phyloP scores from a whole-genome alignment of 805 yeast species.

The Komagataella pastoris region DNA sequence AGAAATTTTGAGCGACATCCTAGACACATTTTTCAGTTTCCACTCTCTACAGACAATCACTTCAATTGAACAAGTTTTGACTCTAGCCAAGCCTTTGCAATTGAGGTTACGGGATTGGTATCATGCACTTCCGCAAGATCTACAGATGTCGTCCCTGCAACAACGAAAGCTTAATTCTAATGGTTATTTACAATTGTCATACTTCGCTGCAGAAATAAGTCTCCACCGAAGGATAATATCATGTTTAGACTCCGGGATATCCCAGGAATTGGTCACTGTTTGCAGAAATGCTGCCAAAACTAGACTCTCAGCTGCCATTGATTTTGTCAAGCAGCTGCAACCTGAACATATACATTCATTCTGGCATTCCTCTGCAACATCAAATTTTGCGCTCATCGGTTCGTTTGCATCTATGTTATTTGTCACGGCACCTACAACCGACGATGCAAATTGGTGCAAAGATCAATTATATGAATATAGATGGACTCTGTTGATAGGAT shows the following conservation, averaged over 20 bases:
- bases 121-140: conserved; percentile 50
- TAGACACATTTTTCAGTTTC: conserved; percentile 62
- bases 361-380: conserved; percentile 78
- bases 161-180: conserved; percentile 57
- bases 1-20: conserved; percentile 55
- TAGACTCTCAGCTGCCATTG: conserved; percentile 69
- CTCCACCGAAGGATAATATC: conserved; percentile 69
- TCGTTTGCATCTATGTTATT: conserved; percentile 75
- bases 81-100: conserved; percentile 72
- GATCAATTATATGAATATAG: conserved; percentile 66
- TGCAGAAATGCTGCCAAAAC: conserved; percentile 82
- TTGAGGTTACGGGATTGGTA: conserved; percentile 63
- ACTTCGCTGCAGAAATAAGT: conserved; percentile 82
- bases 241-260: conserved; percentile 30
- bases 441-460: conserved; percentile 51
- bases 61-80: conserved; percentile 55
- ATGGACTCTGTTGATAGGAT: conserved; percentile 59
- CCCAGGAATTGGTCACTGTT: conserved; percentile 43
- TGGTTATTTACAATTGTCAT: conserved; percentile 71
- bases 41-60: conserved; percentile 41
- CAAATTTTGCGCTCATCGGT: conserved; percentile 73
- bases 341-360: conserved; percentile 79
- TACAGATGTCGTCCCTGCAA: conserved; percentile 48
- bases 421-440: conserved; percentile 47
- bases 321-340: conserved; percentile 60